Conservation (phyloP, 192 early-diverging fungal genomes). For the Coemansia sp. region DNA sequence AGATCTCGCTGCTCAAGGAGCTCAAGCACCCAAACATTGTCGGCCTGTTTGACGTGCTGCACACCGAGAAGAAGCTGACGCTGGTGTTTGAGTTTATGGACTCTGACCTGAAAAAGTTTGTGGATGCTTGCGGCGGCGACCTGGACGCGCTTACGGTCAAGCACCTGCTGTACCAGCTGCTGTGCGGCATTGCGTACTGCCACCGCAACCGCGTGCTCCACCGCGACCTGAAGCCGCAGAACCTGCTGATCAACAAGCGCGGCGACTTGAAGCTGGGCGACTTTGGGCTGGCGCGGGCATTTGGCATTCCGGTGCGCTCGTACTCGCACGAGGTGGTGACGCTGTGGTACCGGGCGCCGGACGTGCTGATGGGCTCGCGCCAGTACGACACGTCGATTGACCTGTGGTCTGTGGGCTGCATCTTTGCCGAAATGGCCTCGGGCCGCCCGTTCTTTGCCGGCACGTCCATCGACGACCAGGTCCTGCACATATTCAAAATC, state of each 20-base stretch:
- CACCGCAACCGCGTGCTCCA: slow-evolving; percentile 96
- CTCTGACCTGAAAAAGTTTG: slow-evolving; percentile 97
- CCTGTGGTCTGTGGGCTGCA: slow-evolving; percentile 85
- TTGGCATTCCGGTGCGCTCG: slow-evolving; percentile 89
- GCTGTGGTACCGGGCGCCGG: slow-evolving; percentile 85
- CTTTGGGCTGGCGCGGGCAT: slow-evolving; percentile 95
- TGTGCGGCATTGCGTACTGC: slow-evolving; percentile 96
- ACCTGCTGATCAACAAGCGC: slow-evolving; percentile 92
- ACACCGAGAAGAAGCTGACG: slow-evolving; percentile 97
- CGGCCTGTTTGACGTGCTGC: slow-evolving; percentile 92
- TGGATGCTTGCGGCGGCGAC: slow-evolving; percentile 84
- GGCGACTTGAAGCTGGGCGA: slow-evolving; percentile 84
- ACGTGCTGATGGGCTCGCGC: slow-evolving; percentile 83
- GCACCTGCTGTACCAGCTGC: slow-evolving; percentile 96
- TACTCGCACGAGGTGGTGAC: slow-evolving; percentile 88
- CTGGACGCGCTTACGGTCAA: slow-evolving; percentile 80
- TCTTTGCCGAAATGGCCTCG: slow-evolving; percentile 86
- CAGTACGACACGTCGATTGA: slow-evolving; percentile 88
- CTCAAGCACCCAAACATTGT: slow-evolving; percentile 72
- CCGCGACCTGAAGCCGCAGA: slow-evolving; percentile 87
- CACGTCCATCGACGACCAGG: slow-evolving; percentile 80
- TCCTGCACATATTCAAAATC: slow-evolving; percentile 88
- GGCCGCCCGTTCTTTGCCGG: slow-evolving; percentile 92
- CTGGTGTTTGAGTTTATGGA: slow-evolving; percentile 99
- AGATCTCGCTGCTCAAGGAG: slow-evolving; percentile 79